These are phyloP conservation scores for Xerocomus brunneocitrinus DNA, from an alignment of 768 basidiomycete species.

Conservation along the genomic window DNA sequence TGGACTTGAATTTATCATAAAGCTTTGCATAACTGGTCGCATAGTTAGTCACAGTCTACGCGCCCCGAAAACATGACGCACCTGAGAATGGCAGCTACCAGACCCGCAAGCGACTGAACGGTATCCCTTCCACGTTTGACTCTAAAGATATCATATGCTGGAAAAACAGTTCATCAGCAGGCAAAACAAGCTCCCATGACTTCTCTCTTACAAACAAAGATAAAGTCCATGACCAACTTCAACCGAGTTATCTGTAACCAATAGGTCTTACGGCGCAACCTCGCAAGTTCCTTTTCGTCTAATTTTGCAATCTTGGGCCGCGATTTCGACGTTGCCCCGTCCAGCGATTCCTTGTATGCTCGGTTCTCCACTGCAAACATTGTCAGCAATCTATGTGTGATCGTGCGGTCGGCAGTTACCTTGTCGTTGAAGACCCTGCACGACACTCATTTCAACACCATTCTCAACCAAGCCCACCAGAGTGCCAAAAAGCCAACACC, in stretches of 20 bases:
- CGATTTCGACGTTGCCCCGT: conserved; percentile 65
- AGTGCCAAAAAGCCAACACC: conserved; percentile 83
- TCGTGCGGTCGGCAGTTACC: conserved; percentile 35
- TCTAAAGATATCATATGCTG: conserved; percentile 79
- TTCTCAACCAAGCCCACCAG: conserved; percentile 82
- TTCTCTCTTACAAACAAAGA: conserved; percentile 70
- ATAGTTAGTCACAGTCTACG: conserved; percentile 1
- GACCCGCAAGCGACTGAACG: conserved; percentile 62
- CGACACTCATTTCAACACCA: conserved; percentile 70
- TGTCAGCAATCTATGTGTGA: background rate
- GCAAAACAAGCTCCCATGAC: conserved; percentile 17
- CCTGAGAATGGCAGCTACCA: conserved; percentile 72
- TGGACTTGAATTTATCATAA: conserved; percentile 64
- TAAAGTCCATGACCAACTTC: conserved; percentile 79
- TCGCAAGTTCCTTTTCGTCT: conserved; percentile 65
- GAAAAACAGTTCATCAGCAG: conserved; percentile 6
- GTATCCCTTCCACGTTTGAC: conserved; percentile 56
- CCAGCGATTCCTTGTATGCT: conserved; percentile 69
- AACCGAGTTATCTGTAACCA: conserved; percentile 68
- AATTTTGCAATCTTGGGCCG: conserved; percentile 51
- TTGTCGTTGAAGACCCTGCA: conserved; percentile 57
- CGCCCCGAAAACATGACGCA: conserved; percentile 28
- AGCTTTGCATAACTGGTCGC: conserved; percentile 62
- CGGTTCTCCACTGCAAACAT: conserved; percentile 60
- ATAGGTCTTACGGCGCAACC: conserved; percentile 66